Percentiles rank a stretch among this genome's conserved stretches.
Evolutionary conservation across 805 yeast species (phyloP).

Genomic region (Starmerella bacillaris): DNA sequence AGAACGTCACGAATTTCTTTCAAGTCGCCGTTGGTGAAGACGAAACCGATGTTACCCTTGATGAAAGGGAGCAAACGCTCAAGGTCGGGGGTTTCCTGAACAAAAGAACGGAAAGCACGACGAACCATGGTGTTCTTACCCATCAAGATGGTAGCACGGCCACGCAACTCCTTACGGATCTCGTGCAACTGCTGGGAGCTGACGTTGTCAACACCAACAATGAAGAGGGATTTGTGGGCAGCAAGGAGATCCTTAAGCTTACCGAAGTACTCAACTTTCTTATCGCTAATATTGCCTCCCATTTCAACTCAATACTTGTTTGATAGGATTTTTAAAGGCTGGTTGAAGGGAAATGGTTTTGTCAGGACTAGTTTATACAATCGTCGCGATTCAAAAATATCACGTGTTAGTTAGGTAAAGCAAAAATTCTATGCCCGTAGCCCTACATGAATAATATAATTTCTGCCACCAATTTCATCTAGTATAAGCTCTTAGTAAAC

Average conservation of each 20-base stretch:
- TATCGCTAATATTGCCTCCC: slow-evolving; percentile 82
- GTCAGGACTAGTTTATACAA: too few species aligned
- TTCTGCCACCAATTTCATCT: too few species aligned
- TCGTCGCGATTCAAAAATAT: too few species aligned
- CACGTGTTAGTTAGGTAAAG: too few species aligned
- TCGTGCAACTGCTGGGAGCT: slow-evolving; percentile 99
- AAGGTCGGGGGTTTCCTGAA: slow-evolving; percentile 82
- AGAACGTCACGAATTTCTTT: slow-evolving; percentile 79
- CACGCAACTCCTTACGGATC: slow-evolving; percentile 92
- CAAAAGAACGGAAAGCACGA: slow-evolving; percentile 96
- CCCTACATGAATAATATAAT: too few species aligned
- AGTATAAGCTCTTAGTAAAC: too few species aligned
- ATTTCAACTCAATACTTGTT: slow-evolving; percentile 63
- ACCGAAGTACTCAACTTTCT: slow-evolving; percentile 86
- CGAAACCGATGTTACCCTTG: slow-evolving; percentile 98
- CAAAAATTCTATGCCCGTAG: too few species aligned
- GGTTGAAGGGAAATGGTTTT: too few species aligned
- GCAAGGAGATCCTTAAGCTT: slow-evolving; percentile 89
- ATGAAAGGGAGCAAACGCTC: slow-evolving; percentile 90
- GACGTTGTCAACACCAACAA: slow-evolving; percentile 99
- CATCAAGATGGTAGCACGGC: slow-evolving; percentile 89
- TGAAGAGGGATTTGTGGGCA: slow-evolving; percentile 94
- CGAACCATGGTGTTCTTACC: slow-evolving; percentile 99
- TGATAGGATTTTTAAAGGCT: slow-evolving; percentile 25
- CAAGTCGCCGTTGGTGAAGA: slow-evolving; percentile 94